These are phyloP conservation scores for Kurtzmaniella quercitrusa DNA, from an alignment of 1,139 yeast species.

Conservation along the genomic window DNA sequence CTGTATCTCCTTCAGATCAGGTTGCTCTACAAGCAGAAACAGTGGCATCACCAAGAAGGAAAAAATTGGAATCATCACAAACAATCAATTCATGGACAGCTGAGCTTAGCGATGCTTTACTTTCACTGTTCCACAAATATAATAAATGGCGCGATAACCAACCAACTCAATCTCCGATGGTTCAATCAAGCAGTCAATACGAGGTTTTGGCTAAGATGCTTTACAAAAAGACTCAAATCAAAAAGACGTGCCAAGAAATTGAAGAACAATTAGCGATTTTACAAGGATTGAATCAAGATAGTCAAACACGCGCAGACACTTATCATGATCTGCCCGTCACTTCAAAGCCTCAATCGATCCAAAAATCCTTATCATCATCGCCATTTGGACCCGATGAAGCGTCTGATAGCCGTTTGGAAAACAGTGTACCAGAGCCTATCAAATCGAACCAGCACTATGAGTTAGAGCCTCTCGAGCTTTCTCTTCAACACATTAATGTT, in stretches of 20 bases:
- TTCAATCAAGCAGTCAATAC: constrained; percentile 37
- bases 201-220: constrained; percentile 42
- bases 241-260: constrained; percentile 39
- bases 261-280: constrained; percentile 26
- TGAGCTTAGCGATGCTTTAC: constrained; percentile 33
- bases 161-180: constrained; percentile 18
- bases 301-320: not conserved
- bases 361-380: constrained; percentile 18
- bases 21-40: constrained; percentile 37
- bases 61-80: constrained; percentile 3
- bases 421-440: constrained; percentile 7
- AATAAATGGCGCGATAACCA: constrained; percentile 29
- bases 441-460: not conserved
- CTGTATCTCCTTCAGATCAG: constrained; percentile 31
- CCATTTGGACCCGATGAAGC: constrained; percentile 9
- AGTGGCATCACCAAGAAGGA: constrained; percentile 30
- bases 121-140: constrained; percentile 35
- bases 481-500: constrained; percentile 18
- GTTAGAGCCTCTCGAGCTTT: constrained; percentile 9
- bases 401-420: constrained; percentile 1
- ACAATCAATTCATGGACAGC: constrained; percentile 33
- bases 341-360: not conserved
- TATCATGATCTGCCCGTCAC: not conserved
- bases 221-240: constrained; percentile 32
- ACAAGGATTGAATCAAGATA: not conserved